Evolutionary conservation across 139 green algal species (phyloP), one percentile per base, ranked within the genome.

Genomic region (Deuterostichococcus epilithicus): DNA sequence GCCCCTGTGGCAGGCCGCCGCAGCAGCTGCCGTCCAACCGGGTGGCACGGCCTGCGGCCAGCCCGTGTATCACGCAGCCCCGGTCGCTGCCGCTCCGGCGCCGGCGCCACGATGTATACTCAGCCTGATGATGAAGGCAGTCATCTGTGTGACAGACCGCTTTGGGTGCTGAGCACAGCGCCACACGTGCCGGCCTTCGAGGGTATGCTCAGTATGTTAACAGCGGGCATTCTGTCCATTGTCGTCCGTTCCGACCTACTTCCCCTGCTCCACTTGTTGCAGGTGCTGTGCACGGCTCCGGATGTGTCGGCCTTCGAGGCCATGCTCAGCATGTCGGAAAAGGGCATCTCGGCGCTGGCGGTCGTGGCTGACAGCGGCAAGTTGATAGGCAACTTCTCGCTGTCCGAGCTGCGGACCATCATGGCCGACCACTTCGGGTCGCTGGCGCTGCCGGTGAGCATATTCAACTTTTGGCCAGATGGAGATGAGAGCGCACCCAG

Each of bases 401-500:
- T 89, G 60, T 86, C 80, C 20, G 88, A 92, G 59, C 80, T 92
- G 36, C 78, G 84, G 30, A 86, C 83, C 13, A 89, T 89, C 67
- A 75, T 85, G 58, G 79, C 85, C 4, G 85, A 89, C 69, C 83
- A 88, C 70, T 89, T 89, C 86, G 90, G 92, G 35, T 82, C 83
- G 5, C 85, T 96, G 72, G 84, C 92, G 15, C 81, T 96, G 73
- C 92, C 92, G 1, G 91, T 96, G 71, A 89, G 86, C 4, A n/a
- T n/a, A n/a, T n/a, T n/a, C n/a, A n/a, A n/a, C n/a, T n/a, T n/a
- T n/a, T n/a, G n/a, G n/a, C n/a, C n/a, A n/a, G n/a, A n/a, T n/a
- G n/a, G n/a, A n/a, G n/a, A n/a, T n/a, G n/a, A n/a, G n/a, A n/a
- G n/a, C n/a, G n/a, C n/a, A n/a, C n/a, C n/a, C n/a, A n/a, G n/a